These are phyloP conservation scores for Breviolum minutum DNA, from an alignment of 73 alveolate genomes.

Conservation along the genomic window DNA sequence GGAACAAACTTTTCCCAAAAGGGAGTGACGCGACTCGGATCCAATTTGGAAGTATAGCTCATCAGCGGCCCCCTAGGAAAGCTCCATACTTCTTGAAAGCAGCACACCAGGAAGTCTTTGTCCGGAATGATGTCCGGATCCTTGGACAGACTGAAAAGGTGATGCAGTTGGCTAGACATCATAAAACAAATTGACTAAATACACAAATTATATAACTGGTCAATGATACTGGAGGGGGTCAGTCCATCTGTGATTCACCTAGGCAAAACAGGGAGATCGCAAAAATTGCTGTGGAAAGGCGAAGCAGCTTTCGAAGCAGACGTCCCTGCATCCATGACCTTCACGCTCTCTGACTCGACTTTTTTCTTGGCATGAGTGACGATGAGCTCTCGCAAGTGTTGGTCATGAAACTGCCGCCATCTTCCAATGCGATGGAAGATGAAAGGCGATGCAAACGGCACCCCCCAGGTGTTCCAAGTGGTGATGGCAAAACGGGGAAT, in stretches of 20 bases:
- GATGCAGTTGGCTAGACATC: neutral
- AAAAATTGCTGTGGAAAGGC: neutral
- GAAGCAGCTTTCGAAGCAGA: neutral
- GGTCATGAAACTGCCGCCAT: conserved; percentile 75
- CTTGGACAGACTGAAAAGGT: too few relatives aligned
- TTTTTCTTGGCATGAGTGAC: neutral
- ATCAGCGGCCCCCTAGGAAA: conserved; percentile 64
- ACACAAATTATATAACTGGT: too few relatives aligned
- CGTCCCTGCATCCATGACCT: neutral
- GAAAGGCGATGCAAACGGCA: conserved; percentile 57
- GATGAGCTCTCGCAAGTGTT: conserved; percentile 2
- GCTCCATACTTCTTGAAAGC: conserved; percentile 66
- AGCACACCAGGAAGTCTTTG: conserved; percentile 31
- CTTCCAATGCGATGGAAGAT: conserved; percentile 34
- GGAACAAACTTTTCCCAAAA: neutral
- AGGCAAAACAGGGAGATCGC: neutral
- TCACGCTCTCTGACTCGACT: neutral
- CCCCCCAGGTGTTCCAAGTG: conserved; percentile 89
- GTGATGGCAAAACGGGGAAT: neutral
- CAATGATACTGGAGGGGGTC: neutral
- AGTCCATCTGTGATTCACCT: neutral
- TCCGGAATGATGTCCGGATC: neutral
- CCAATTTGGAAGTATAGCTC: conserved; percentile 14
- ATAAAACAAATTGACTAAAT: neutral
- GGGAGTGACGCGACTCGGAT: neutral